A percentile compares a stretch with the other conserved stretches of the same genome.
Conservation (phyloP, 148 eudicot species). For the Cornus florida region DNA sequence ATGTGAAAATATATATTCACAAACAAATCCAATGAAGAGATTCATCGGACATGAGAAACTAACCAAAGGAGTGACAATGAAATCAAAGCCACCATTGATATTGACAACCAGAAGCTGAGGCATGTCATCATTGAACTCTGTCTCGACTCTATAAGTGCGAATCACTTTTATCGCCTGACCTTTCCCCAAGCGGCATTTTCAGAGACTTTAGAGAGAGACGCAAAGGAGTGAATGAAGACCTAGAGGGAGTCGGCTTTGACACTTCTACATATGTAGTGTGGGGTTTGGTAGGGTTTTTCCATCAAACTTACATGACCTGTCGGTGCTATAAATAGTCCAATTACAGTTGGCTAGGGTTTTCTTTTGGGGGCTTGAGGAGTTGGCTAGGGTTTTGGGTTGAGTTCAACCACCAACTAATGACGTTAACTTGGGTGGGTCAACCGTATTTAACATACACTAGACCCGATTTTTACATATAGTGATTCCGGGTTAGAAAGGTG, state of each 20-base stretch:
- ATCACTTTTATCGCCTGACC: conserved; percentile 68
- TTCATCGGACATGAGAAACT: not conserved
- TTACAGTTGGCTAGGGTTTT: not conserved
- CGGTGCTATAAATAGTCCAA: not conserved
- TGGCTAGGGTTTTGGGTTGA: not conserved
- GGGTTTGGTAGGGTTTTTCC: conserved; percentile 25
- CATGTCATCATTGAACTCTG: conserved; percentile 83
- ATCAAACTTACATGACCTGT: too few relatives aligned
- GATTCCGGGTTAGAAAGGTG: too few relatives aligned
- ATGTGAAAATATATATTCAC: not conserved
- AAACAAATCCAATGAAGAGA: not conserved
- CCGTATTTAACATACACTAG: too few relatives aligned
- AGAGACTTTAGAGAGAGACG: not conserved
- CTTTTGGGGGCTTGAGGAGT: too few relatives aligned
- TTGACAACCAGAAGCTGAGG: conserved; percentile 64
- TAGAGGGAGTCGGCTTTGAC: conserved; percentile 1
- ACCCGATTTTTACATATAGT: too few relatives aligned
- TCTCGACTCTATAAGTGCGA: conserved; percentile 87
- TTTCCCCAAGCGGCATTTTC: conserved; percentile 89
- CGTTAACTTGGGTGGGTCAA: too few relatives aligned
- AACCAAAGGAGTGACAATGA: conserved; percentile 78
- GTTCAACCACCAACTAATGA: too few relatives aligned
- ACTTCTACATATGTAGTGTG: not conserved
- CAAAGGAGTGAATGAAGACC: not conserved
- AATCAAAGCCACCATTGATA: conserved; percentile 84